Base-by-base conservation (phyloP, 257 asterid species). In the Solanum peruvianum region DNA sequence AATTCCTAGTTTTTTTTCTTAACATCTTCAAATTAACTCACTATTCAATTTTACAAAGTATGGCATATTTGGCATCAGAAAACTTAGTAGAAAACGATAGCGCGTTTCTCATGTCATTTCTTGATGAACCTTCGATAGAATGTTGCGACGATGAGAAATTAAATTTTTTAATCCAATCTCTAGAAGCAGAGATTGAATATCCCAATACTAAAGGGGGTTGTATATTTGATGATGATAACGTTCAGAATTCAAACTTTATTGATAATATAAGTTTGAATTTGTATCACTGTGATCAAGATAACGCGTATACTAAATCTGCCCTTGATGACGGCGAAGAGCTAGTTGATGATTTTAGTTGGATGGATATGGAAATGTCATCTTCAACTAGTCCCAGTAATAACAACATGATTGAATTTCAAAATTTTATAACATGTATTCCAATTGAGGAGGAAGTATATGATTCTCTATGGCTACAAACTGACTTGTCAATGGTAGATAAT, bases 391-490 rank as follows among this genome's bases (percentile, higher is more conserved):
- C 71, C 1, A 21, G 13, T 23, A 3, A 20, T 39, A 15, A 39
- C 4, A 67, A 39, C 10, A 44, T 86, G 72, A 6, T 62, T 88
- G 82, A 86, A 13, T 88, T 80, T 71, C 82, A 62, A 49, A 77
- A 14, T 7, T 13, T 16, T 47, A 23, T 77, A 4, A 44, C 78
- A 6, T 69, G 56, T 9, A 21, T 44, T 69, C 62, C 71, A 6
- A 31, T 82, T 72, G 90, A 86, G 23, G 90, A 82, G 3, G 85
- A 82, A 31, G 73, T 29, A 42, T 86, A 71, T 41, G 84, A 66
- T 82, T 86, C 85, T 56, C 45, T 88, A 66, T 88, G 88, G 88
- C 87, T 82, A 86, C 88, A 88, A 56, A 86, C 60, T 47, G 84
- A 78, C 37, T 78, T 78, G 66, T 78, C 42, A 78, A 45, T 16